Percentiles rank a stretch among this genome's conserved stretches.
Evolutionary conservation across 257 asterid genomes (phyloP).

Genomic region (Solanum sitiens): DNA sequence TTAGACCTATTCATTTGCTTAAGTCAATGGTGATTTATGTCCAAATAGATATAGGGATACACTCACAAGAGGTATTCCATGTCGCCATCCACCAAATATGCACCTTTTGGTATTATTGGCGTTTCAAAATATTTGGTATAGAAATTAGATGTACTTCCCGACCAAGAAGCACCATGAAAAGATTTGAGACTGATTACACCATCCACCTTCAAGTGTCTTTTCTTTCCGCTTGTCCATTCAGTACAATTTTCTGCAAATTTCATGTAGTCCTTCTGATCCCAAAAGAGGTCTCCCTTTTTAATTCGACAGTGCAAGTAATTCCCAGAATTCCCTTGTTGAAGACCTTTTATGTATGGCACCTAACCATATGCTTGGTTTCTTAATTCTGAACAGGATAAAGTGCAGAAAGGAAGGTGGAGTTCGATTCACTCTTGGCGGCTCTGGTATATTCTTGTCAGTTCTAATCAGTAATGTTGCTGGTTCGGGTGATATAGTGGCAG

Average conservation of each 20-base stretch:
- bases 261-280: not conserved
- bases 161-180: not conserved
- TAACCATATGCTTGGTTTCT: not conserved
- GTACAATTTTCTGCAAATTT: not conserved
- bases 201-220: not conserved
- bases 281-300: not conserved
- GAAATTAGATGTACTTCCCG: not conserved
- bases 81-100: not conserved
- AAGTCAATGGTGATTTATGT: not conserved
- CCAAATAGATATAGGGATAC: not conserved
- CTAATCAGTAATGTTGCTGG: slow-evolving; percentile 52
- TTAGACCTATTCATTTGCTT: not conserved
- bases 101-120: not conserved
- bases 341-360: not conserved
- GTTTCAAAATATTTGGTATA: not conserved
- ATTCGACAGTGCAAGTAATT: not conserved
- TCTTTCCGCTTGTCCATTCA: not conserved
- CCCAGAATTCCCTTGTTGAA: not conserved
- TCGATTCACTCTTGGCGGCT: slow-evolving; percentile 38
- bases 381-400: slow-evolving; percentile 28
- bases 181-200: not conserved
- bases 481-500: slow-evolving; percentile 45
- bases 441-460: slow-evolving; percentile 40
- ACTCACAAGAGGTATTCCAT: not conserved
- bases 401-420: slow-evolving; percentile 63